Base-by-base conservation (phyloP, 163 green algal genomes). In the Chlorella variabilis region DNA sequence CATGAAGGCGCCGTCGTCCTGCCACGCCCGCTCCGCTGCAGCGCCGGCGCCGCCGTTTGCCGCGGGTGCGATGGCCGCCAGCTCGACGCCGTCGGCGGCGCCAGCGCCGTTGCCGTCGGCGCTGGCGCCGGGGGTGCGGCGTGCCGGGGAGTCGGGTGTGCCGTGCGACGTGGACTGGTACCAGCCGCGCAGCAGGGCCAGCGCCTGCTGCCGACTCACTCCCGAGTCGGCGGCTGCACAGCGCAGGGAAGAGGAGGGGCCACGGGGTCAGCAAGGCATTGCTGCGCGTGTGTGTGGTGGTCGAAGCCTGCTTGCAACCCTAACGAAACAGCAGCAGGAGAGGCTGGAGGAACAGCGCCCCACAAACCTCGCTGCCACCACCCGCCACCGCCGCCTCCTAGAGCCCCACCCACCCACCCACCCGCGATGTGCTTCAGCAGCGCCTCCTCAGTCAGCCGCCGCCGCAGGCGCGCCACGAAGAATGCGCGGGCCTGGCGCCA, bases 401-500 rank as follows among this genome's bases (percentile, higher is more conserved):
- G n/a, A n/a, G n/a, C n/a, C n/a, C n/a, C n/a, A n/a, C n/a, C n/a
- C 59, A 38, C 29, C 66, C 25, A 49, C 75, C 31, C 61, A 81
- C 75, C 75, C 29, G 78, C 81, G 21, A 95, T 87, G 75, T 97
- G 91, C 18, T 86, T 82, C 25, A 91, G 69, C 51, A 97, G 86
- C 61, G 86, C 85, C 75, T 93, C 92, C 85, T 98, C 93, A 8
- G 89, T 86, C 27, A 97, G 88, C 17, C 93, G 89, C 20, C 92
- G 81, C n/a, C 85, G 84, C 25, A 99, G 90, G 39, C 96, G 92
- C 4, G 65, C 73, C 18, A 89, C 90, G 41, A 99, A 95, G 89
- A 98, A 99, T 38, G 79, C 31, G 42, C 97, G 91, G 0, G 94
- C 90, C 34, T 91, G 42, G 3, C 80, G 71, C 97, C 96, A 99